Evolutionary conservation across 257 asterid species (phyloP).

Genomic region (Fraxinus excelsior): DNA sequence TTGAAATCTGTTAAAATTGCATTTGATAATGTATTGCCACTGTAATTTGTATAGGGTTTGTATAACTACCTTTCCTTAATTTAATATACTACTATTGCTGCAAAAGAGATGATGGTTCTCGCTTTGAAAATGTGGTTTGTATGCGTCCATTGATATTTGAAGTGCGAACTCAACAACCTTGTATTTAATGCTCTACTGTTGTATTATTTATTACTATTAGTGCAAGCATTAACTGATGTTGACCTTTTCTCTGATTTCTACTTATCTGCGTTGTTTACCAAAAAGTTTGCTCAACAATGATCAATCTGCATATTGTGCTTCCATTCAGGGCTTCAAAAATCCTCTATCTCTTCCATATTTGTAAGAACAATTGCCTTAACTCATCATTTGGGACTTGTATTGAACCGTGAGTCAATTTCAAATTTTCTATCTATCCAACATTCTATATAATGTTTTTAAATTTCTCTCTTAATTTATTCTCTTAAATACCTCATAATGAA

Average conservation of each 20-base stretch:
- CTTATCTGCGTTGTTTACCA: no score
- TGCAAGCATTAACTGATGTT: background rate
- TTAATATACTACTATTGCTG: background rate
- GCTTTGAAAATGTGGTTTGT: conserved; percentile 1
- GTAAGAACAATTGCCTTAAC: background rate
- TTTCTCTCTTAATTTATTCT: background rate
- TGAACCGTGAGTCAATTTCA: background rate
- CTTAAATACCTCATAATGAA: background rate
- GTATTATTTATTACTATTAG: background rate
- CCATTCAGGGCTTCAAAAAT: background rate
- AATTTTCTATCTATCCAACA: background rate
- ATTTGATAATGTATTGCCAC: background rate
- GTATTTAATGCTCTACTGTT: background rate
- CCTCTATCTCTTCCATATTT: background rate
- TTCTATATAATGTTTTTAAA: background rate
- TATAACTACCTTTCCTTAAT: background rate
- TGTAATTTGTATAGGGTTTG: background rate
- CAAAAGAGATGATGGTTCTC: background rate
- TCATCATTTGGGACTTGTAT: background rate
- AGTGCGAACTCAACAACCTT: background rate
- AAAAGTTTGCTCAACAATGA: background rate
- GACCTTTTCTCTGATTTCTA: background rate
- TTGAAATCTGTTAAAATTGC: background rate
- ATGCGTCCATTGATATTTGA: background rate
- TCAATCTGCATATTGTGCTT: conserved; percentile 5